Percentiles rank a stretch among this genome's conserved stretches.
Conservation (phyloP, 2,329 filamentous ascomycete species). For the Chaetoscypha palmicola region DNA sequence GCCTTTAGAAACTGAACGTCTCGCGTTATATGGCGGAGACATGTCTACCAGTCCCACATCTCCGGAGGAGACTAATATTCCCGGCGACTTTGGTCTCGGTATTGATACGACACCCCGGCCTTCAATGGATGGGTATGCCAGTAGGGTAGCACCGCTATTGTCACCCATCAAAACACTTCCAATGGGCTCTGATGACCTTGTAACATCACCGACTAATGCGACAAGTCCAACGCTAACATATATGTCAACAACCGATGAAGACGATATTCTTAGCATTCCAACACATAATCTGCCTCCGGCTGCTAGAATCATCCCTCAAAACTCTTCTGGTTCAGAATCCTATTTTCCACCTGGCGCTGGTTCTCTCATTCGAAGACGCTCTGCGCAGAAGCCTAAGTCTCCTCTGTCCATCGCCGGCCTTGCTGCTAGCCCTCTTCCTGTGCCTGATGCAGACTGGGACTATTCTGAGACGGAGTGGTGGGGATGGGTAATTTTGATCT, state of each 20-base stretch:
- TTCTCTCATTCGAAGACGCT: conserved; percentile 29
- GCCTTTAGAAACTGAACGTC: conserved; percentile 29
- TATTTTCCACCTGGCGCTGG: conserved; percentile 47
- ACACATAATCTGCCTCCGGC: conserved; percentile 39
- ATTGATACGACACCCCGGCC: conserved; percentile 41
- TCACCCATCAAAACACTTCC: conserved; percentile 28
- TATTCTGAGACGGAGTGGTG: conserved; percentile 96
- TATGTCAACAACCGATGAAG: conserved; percentile 76
- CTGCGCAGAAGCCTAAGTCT: conserved; percentile 41
- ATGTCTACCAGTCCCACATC: conserved; percentile 19
- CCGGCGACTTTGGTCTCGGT: conserved; percentile 38
- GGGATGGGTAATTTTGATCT: conserved; percentile 87
- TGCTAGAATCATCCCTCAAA: conserved; percentile 32
- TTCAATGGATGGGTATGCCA: conserved; percentile 41
- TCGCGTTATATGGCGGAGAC: conserved; percentile 16
- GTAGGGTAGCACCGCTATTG: conserved; percentile 26
- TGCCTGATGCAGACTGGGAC: conserved; percentile 62
- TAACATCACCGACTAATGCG: conserved; percentile 31
- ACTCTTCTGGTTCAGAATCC: conserved; percentile 55
- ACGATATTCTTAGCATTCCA: conserved; percentile 64
- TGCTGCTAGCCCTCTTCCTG: conserved; percentile 39
- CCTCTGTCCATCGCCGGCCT: conserved; percentile 51
- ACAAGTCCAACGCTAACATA: conserved; percentile 52
- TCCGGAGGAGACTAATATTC: conserved; percentile 20
- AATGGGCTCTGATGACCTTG: conserved; percentile 24